Evolutionary conservation across 495 filamentous ascomycete genomes (phyloP).

Genomic region (Daldinia concentrica): DNA sequence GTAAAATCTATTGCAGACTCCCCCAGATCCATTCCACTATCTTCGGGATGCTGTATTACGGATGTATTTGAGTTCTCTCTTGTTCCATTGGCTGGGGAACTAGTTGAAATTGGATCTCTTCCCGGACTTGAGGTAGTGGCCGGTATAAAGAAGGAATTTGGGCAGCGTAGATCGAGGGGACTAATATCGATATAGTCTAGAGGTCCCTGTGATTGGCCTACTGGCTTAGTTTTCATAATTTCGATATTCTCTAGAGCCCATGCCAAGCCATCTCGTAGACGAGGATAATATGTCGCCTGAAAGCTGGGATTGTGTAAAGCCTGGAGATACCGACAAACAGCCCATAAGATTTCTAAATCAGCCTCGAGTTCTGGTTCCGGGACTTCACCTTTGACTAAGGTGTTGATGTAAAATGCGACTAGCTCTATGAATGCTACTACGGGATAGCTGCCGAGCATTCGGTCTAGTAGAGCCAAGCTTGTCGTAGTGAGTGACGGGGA

Average conservation of each 20-base stretch:
- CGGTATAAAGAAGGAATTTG: background rate
- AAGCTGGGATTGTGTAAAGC: background rate
- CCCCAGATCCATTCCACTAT: too few relatives aligned
- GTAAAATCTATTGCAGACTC: background rate
- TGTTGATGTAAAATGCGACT: constrained; percentile 6
- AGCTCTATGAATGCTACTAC: constrained; percentile 29
- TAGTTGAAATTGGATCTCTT: background rate
- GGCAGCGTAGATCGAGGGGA: background rate
- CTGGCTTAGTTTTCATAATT: background rate
- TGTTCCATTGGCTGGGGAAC: too few relatives aligned
- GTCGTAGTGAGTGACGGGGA: constrained; percentile 1
- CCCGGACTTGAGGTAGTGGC: background rate
- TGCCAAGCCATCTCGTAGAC: background rate
- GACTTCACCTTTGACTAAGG: background rate
- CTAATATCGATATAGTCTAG: background rate
- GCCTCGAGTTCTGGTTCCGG: background rate
- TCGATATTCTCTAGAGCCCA: constrained; percentile 9
- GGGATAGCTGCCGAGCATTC: constrained; percentile 26
- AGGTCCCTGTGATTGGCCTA: background rate
- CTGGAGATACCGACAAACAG: background rate
- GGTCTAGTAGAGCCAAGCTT: constrained; percentile 20
- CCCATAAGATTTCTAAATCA: constrained; percentile 2
- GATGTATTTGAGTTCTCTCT: too few relatives aligned
- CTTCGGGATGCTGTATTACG: too few relatives aligned
- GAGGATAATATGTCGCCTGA: background rate